phyloP scores from a whole-genome alignment of 192 early-diverging fungal species.

The Coemansia sp. region DNA sequence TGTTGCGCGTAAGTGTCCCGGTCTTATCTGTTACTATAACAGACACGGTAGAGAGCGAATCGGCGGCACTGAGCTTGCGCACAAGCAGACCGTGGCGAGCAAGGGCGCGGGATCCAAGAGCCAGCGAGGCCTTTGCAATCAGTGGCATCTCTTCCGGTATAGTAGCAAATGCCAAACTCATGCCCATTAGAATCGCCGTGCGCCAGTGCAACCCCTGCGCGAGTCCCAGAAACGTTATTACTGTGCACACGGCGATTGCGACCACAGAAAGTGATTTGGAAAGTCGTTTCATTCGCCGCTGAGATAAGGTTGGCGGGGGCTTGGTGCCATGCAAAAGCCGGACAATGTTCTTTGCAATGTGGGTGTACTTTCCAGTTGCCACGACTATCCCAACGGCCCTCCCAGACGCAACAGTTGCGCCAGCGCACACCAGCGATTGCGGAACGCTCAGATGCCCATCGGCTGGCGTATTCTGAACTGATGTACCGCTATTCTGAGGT shows the following conservation, averaged over 20 bases:
- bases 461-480: slow-evolving; percentile 6
- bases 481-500: neutral
- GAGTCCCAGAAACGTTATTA: slow-evolving; percentile 22
- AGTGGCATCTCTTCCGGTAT: slow-evolving; percentile 55
- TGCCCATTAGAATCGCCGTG: slow-evolving; percentile 32
- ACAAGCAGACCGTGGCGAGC: slow-evolving; percentile 60
- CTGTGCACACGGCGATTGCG: slow-evolving; percentile 19
- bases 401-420: slow-evolving; percentile 35
- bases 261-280: slow-evolving; percentile 21
- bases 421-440: slow-evolving; percentile 30
- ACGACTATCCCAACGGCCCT: slow-evolving; percentile 36
- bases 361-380: slow-evolving; percentile 31
- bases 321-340: slow-evolving; percentile 11
- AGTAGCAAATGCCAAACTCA: slow-evolving; percentile 49
- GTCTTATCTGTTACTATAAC: slow-evolving; percentile 75
- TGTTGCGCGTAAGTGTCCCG: slow-evolving; percentile 67
- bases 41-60: slow-evolving; percentile 64
- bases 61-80: slow-evolving; percentile 64
- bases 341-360: slow-evolving; percentile 18
- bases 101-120: slow-evolving; percentile 25
- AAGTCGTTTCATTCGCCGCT: slow-evolving; percentile 27
- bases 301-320: slow-evolving; percentile 21
- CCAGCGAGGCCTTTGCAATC: slow-evolving; percentile 46
- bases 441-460: slow-evolving; percentile 5
- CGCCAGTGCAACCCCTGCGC: slow-evolving; percentile 36